Percentiles rank a stretch among this genome's conserved stretches.
Evolutionary conservation across 129 eudicot genomes (phyloP).

Genomic region (Oenanthe sinensis): DNA sequence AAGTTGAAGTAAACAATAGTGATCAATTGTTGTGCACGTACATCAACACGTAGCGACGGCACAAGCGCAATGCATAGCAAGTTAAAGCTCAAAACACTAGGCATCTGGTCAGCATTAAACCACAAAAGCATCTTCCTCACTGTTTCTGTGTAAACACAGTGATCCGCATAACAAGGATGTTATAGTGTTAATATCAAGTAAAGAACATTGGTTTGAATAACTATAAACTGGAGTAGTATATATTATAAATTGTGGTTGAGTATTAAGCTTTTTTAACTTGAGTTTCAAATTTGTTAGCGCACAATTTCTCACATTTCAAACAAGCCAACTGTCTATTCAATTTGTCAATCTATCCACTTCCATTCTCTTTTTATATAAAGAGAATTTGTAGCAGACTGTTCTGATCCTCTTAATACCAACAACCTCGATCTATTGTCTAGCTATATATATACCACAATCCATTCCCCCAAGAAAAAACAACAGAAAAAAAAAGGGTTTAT

Average conservation of each 20-base stretch:
- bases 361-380: constrained; percentile 18
- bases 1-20: background rate
- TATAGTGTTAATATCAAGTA: constrained; percentile 14
- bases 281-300: background rate
- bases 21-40: background rate
- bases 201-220: constrained; percentile 1
- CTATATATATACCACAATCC: background rate
- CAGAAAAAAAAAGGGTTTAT: background rate
- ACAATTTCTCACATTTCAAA: constrained; percentile 21
- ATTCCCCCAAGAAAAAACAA: background rate
- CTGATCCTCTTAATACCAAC: constrained; percentile 12
- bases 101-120: constrained; percentile 15
- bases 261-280: background rate
- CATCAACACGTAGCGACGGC: background rate
- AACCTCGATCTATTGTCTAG: background rate
- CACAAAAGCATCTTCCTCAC: background rate
- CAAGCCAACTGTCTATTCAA: constrained; percentile 22
- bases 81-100: constrained; percentile 14
- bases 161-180: constrained; percentile 55
- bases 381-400: constrained; percentile 1
- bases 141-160: constrained; percentile 8
- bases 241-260: background rate
- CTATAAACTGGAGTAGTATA: background rate
- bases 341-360: background rate
- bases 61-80: background rate